A percentile compares a stretch with the other conserved stretches of the same genome.
Conservation (phyloP, 495 filamentous ascomycete genomes). For the Thermochaetoides thermophila region DNA sequence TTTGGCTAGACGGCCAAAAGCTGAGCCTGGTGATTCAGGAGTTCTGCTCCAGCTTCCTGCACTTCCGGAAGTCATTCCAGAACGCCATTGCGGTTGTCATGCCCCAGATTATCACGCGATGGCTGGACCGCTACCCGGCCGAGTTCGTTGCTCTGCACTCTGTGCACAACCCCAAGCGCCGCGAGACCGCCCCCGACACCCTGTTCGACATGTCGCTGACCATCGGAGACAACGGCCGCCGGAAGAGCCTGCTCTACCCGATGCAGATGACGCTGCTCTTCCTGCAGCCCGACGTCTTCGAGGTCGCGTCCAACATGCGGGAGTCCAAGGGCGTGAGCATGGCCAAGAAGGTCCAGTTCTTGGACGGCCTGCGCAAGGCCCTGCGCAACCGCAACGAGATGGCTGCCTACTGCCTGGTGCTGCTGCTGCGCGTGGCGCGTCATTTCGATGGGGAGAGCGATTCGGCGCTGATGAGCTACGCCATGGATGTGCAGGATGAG, state of each 20-base stretch:
- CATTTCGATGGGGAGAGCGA: conserved; percentile 46
- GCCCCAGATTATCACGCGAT: conserved; percentile 42
- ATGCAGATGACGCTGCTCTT: conserved; percentile 46
- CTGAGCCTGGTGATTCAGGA: conserved; percentile 45
- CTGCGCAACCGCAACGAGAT: conserved; percentile 42
- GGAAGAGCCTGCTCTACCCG: conserved; percentile 41
- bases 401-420: conserved; percentile 45
- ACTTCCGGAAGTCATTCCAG: conserved; percentile 45
- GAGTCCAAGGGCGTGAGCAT: conserved; percentile 42
- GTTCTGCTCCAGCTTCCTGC: conserved; percentile 46
- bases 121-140: conserved; percentile 45
- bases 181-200: conserved; percentile 46
- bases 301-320: conserved; percentile 45
- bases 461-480: conserved; percentile 45
- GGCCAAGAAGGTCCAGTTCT: conserved; percentile 45
- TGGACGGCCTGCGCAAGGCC: conserved; percentile 44
- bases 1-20: conserved; percentile 47
- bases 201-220: conserved; percentile 49
- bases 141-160: conserved; percentile 47
- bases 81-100: conserved; percentile 44
- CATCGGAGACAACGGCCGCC: conserved; percentile 36
- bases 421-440: conserved; percentile 41
- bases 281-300: conserved; percentile 48
- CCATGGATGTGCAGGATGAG: conserved; percentile 51
- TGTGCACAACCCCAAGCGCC: conserved; percentile 31